Conservation (phyloP, 73 alveolate species). For the Blepharisma stoltei region DNA sequence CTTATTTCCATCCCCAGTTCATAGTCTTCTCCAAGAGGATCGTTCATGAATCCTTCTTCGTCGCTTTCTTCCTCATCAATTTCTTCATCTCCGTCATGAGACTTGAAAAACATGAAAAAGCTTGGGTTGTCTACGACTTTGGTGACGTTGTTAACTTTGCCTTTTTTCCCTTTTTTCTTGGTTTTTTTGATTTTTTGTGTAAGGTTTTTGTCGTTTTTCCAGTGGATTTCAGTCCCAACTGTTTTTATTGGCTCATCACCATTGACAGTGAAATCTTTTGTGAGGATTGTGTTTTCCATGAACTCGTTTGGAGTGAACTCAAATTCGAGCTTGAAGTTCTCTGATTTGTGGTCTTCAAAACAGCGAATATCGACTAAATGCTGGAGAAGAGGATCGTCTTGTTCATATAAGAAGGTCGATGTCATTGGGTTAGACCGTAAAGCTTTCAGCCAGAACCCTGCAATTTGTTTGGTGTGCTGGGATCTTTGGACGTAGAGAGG, state of each 20-base stretch:
- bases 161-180: conserved; percentile 21
- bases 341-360: background rate
- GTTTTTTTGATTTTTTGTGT: conserved; percentile 12
- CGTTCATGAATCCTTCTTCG: background rate
- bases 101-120: conserved; percentile 10
- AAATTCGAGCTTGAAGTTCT: conserved; percentile 21
- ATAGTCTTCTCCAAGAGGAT: conserved; percentile 9
- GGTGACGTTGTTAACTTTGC: background rate
- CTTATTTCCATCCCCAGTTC: background rate
- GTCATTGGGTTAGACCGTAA: background rate
- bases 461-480: background rate
- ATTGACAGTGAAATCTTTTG: background rate
- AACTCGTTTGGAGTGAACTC: background rate
- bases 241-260: background rate
- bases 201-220: background rate
- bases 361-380: background rate
- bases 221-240: conserved; percentile 8
- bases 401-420: background rate
- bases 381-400: background rate
- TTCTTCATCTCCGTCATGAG: background rate
- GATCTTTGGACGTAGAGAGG: conserved; percentile 9
- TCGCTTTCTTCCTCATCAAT: conserved; percentile 10
- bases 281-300: conserved; percentile 8
- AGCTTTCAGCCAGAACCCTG: conserved; percentile 16
- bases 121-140: conserved; percentile 15